Percentiles rank a stretch among this genome's conserved stretches.
These are phyloP conservation scores for Cornus suecica DNA, from an alignment of 148 eudicot species.

Conservation along the genomic window DNA sequence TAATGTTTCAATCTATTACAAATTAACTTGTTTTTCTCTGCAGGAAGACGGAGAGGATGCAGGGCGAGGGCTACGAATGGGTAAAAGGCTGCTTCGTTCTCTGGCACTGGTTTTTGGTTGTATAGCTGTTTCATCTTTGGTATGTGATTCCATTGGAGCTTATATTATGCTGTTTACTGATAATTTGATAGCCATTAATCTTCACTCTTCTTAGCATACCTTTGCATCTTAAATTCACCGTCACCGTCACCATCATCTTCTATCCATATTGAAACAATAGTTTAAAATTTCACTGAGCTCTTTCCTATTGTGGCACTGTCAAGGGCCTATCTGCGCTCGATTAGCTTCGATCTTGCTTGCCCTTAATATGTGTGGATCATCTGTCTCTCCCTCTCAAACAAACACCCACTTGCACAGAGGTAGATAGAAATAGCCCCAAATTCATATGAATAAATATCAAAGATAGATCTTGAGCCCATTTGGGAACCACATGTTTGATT, in stretches of 20 bases:
- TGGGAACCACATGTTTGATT: background rate
- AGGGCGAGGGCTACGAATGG: conserved; percentile 71
- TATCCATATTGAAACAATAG: background rate
- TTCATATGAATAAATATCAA: background rate
- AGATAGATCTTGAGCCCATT: background rate
- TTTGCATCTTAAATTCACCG: too few relatives aligned
- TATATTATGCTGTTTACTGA: background rate
- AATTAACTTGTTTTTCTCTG: conserved; percentile 27
- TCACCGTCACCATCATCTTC: too few relatives aligned
- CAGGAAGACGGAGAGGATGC: conserved; percentile 96
- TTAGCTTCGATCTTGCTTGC: background rate
- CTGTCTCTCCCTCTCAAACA: background rate
- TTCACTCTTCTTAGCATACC: background rate
- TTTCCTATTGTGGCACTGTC: background rate
- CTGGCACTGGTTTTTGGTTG: conserved; percentile 79
- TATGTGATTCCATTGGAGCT: conserved; percentile 28
- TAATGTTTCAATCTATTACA: conserved; percentile 13
- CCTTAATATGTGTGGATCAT: background rate
- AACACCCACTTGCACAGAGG: too few relatives aligned
- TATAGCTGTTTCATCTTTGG: conserved; percentile 82
- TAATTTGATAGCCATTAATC: background rate
- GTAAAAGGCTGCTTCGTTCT: conserved; percentile 81
- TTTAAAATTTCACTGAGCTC: background rate
- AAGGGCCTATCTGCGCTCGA: background rate
- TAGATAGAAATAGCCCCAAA: background rate